Evolutionary conservation across 441 rosid species (phyloP), one percentile per base, ranked within the genome.

Genomic region (Euphorbia celastroides): DNA sequence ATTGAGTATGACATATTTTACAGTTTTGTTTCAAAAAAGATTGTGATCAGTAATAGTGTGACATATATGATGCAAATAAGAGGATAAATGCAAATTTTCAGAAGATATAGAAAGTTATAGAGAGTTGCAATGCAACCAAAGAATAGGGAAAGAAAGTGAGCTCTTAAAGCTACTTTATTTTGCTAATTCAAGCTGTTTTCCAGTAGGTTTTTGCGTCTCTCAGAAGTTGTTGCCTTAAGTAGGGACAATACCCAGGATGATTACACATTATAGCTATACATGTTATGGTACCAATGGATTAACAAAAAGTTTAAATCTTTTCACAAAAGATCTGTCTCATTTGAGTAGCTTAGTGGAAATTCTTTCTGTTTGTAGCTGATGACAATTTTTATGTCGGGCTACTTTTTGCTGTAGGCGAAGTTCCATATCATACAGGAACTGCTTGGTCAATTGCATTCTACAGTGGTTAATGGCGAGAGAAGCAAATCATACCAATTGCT

Each of bases 371-470:
- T 28, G 28, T 44, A 31, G 38, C 3, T 26, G 20, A 55, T 54
- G 5, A 17, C 32, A 16, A 58, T 34, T 11, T 42, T 66, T 54
- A 31, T 36, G 23, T 63, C 51, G 20, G 20, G 60, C 26, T 10
- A 20, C 28, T 50, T 62, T 62, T 59, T 77, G 23, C 19, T 67
- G 68, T 86, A 89, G 97, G 97, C 97, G 22, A 94, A 94, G 72
- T 89, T 91, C 75, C 93, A 94, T 77, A 91, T 91, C 64, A 79
- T 89, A 69, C 99, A 91, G 81, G 99, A 94, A 75, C 76, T 94
- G 66, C 97, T 94, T 7, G 99, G 97, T 61, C 85, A 74, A 77
- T 85, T 84, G 77, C 96, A 89, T 60, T 83, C 88, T 17, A 80
- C 82, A 44, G 82, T 76, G 25, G 79, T 81, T 28, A 67, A 79